Conservation (phyloP, 257 asterid species). For the Gardenia jasminoides region DNA sequence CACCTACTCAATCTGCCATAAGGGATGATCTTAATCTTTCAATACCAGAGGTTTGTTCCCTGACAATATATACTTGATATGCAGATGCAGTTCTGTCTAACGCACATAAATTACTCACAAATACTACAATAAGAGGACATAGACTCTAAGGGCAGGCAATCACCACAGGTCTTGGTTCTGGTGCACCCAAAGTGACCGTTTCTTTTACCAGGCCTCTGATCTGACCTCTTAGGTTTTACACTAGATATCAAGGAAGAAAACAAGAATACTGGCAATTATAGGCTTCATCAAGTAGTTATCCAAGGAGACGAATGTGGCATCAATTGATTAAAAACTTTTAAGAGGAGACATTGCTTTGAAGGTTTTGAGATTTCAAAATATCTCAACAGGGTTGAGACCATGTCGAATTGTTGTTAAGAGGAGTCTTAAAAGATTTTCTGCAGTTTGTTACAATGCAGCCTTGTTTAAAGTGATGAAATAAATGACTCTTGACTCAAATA, state of each 20-base stretch:
- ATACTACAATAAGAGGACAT: background rate
- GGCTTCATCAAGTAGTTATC: background rate
- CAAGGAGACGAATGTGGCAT: background rate
- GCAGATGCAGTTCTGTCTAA: background rate
- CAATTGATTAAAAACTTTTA: background rate
- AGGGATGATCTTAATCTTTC: slow-evolving; percentile 66
- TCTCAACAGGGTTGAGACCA: background rate
- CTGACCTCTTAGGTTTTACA: background rate
- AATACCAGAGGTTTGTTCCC: slow-evolving; percentile 68
- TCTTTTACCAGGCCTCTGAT: background rate
- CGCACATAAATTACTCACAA: background rate
- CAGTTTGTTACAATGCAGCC: background rate
- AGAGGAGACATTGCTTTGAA: background rate
- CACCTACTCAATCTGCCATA: slow-evolving; percentile 86
- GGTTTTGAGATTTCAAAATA: background rate
- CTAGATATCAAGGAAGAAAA: background rate
- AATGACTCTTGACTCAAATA: background rate
- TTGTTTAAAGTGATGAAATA: background rate
- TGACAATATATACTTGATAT: background rate
- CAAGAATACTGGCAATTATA: background rate
- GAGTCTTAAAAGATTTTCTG: background rate
- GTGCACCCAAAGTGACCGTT: background rate
- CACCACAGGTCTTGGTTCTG: background rate
- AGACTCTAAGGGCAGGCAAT: background rate
- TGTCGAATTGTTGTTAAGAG: background rate